Percentiles rank a stretch among this genome's conserved stretches.
Evolutionary conservation across 2,329 filamentous ascomycete genomes (phyloP).

Genomic region (Hortaea sp.): DNA sequence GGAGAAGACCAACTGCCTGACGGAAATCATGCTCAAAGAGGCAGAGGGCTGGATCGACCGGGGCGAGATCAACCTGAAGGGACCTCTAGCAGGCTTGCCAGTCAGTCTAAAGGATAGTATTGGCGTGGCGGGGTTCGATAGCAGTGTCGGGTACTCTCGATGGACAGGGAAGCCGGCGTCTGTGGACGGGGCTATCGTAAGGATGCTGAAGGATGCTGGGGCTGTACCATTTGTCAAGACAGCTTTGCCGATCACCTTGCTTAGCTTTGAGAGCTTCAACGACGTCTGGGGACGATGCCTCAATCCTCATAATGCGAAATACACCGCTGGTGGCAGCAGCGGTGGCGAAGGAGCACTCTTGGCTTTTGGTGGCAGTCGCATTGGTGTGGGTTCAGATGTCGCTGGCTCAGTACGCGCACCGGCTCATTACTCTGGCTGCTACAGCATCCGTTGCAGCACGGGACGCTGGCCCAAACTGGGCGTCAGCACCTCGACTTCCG

Average conservation of each 20-base stretch:
- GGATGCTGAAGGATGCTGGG: conserved; percentile 72
- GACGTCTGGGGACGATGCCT: conserved; percentile 71
- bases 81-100: conserved; percentile 77
- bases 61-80: conserved; percentile 58
- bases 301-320: conserved; percentile 75
- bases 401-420: conserved; percentile 80
- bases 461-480: conserved; percentile 84
- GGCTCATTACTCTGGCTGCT: conserved; percentile 83
- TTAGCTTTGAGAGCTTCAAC: conserved; percentile 75
- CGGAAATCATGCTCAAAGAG: conserved; percentile 70
- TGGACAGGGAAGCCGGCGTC: conserved; percentile 57
- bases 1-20: conserved; percentile 77
- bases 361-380: conserved; percentile 69
- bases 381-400: conserved; percentile 85
- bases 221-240: conserved; percentile 91
- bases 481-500: conserved; percentile 78
- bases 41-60: conserved; percentile 61
- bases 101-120: conserved; percentile 72
- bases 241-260: conserved; percentile 73
- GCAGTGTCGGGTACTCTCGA: conserved; percentile 67
- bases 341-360: conserved; percentile 76
- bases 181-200: conserved; percentile 62
- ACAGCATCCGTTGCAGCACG: conserved; percentile 75
- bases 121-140: conserved; percentile 72
- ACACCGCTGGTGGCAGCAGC: conserved; percentile 81